A percentile compares a stretch with the other conserved stretches of the same genome.
Evolutionary conservation across 2,329 filamentous ascomycete species (phyloP).

Genomic region (Pyricularia pennisetigena): DNA sequence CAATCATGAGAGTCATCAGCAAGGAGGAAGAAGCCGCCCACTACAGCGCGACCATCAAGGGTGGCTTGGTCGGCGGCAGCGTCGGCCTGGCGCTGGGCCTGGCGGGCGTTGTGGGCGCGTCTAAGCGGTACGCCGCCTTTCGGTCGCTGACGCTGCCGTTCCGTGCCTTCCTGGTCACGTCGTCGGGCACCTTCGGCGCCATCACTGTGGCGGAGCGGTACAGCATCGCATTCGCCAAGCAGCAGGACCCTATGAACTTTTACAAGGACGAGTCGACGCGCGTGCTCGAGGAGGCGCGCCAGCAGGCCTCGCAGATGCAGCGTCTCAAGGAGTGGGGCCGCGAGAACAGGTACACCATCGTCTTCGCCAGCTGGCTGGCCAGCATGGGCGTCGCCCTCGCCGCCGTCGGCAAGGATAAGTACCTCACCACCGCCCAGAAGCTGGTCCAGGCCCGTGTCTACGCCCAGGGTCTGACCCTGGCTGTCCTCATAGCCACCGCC

Average conservation of each 20-base stretch:
- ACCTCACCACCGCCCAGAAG: slow-evolving; percentile 70
- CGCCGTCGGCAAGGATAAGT: slow-evolving; percentile 68
- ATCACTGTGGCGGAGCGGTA: slow-evolving; percentile 80
- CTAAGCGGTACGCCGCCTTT: slow-evolving; percentile 66
- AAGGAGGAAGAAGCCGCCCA: slow-evolving; percentile 86
- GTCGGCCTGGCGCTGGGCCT: slow-evolving; percentile 58
- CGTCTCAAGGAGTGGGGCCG: slow-evolving; percentile 63
- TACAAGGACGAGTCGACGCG: slow-evolving; percentile 57
- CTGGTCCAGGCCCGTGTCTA: slow-evolving; percentile 91
- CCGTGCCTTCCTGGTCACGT: slow-evolving; percentile 81
- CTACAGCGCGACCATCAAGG: slow-evolving; percentile 71
- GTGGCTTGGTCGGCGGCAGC: slow-evolving; percentile 64
- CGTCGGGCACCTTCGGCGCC: slow-evolving; percentile 70
- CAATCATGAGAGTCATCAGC: slow-evolving; percentile 82
- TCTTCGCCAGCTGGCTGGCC: slow-evolving; percentile 72
- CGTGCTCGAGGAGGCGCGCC: slow-evolving; percentile 40
- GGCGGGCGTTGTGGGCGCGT: slow-evolving; percentile 57
- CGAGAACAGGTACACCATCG: slow-evolving; percentile 78
- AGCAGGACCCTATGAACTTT: slow-evolving; percentile 54
- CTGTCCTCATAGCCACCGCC: slow-evolving; percentile 72
- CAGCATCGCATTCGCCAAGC: slow-evolving; percentile 54
- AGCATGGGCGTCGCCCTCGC: slow-evolving; percentile 67
- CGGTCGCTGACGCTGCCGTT: slow-evolving; percentile 78
- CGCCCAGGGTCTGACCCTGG: slow-evolving; percentile 80
- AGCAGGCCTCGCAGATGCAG: slow-evolving; percentile 46